Evolutionary conservation across 2,329 filamentous ascomycete genomes (phyloP).

Genomic region (Shiraia bambusicola): DNA sequence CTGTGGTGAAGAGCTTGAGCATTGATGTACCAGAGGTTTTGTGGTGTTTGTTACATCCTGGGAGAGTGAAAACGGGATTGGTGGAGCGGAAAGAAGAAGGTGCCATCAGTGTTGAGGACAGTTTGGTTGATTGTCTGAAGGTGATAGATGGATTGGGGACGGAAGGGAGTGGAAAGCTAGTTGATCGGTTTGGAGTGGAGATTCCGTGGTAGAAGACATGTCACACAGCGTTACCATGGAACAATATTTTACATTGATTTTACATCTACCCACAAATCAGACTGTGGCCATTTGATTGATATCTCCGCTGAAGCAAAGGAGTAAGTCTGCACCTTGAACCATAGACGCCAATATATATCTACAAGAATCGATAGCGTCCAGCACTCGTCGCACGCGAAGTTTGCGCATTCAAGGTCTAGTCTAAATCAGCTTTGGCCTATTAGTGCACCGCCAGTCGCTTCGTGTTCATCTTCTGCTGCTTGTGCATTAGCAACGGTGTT

Average conservation of each 20-base stretch:
- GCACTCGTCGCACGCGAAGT: too few species aligned
- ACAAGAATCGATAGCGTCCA: too few species aligned
- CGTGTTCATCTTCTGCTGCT: slow-evolving; percentile 5
- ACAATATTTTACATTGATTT: too few species aligned
- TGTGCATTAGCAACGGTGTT: slow-evolving; percentile 5
- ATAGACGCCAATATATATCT: too few species aligned
- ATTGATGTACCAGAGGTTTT: slow-evolving; percentile 47
- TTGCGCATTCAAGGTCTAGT: neutral
- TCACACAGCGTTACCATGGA: neutral
- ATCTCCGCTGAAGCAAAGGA: too few species aligned
- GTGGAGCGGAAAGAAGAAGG: slow-evolving; percentile 50
- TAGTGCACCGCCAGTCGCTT: slow-evolving; percentile 4
- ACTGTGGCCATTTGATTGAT: too few species aligned
- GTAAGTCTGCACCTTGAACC: too few species aligned
- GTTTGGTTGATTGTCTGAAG: slow-evolving; percentile 41
- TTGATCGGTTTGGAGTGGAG: slow-evolving; percentile 47
- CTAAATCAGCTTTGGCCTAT: neutral
- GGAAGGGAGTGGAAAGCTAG: slow-evolving; percentile 43
- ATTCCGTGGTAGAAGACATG: slow-evolving; percentile 44
- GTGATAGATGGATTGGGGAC: slow-evolving; percentile 39
- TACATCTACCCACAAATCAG: neutral
- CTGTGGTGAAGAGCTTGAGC: slow-evolving; percentile 47
- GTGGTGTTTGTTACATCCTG: slow-evolving; percentile 50
- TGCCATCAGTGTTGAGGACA: slow-evolving; percentile 47
- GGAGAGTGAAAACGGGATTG: slow-evolving; percentile 49